Evolutionary conservation across 257 asterid species (phyloP), one percentile per base, ranked within the genome.

Genomic region (Salvia rosmarinus): DNA sequence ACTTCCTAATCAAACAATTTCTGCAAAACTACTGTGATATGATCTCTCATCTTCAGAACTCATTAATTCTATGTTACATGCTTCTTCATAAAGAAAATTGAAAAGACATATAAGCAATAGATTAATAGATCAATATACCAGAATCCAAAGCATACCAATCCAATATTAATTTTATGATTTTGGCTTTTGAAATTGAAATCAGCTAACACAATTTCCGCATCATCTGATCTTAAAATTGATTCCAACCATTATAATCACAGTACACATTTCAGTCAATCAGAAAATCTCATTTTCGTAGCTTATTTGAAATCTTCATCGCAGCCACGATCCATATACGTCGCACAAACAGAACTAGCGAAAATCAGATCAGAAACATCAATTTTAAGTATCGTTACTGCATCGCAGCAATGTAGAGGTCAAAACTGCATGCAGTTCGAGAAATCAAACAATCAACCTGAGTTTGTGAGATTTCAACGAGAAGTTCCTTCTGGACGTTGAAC

Each of bases 401-500:
- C 32, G 54, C 49, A 60, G 16, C 43, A 68, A 54, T 54, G 70
- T 35, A 72, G 46, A 17, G 9, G 16, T 2, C 30, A 34, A 34
- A 52, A 43, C 32, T 11, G 59, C 61, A 44, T 21, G 59, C 54
- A 47, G 65, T 67, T 39, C 19, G 68, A 35, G 50, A 40, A 40
- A 9, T 42, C 32, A 50, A 64, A 55, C 56, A 81, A 71, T 58
- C 28, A 70, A 87, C 98, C 89, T 92, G 86, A 74, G 81, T 71
- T 64, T 74, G 85, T 73, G 81, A 83, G 77, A 83, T 85, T 52
- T 70, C 80, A 43, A 90, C 25, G 28, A 92, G 87, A 75, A 90
- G 92, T 64, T 90, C 88, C 73, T 73, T 90, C 86, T 92, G 85
- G 34, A 77, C 77, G n/a, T 72, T 44, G 66, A 92, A 92, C 14